phyloP scores from a whole-genome alignment of 2,329 filamentous ascomycete species.

The Decorospora gaudefroyi region DNA sequence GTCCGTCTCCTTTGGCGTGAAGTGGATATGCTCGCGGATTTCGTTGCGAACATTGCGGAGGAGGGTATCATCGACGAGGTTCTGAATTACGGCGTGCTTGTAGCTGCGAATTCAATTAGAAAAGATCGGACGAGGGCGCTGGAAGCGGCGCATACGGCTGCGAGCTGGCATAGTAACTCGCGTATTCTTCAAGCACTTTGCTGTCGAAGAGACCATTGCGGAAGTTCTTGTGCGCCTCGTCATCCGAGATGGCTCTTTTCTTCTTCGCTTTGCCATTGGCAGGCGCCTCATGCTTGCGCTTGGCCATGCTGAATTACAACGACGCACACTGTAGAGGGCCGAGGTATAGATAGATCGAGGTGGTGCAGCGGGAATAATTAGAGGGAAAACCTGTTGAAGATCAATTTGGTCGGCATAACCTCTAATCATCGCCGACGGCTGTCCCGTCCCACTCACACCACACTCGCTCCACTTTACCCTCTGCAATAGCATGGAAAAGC shows the following conservation, averaged over 20 bases:
- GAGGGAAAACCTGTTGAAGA: conserved; percentile 13
- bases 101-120: conserved; percentile 59
- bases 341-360: conserved; percentile 19
- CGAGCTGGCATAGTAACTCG: conserved; percentile 45
- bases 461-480: conserved; percentile 14
- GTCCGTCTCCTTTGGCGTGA: conserved; percentile 98
- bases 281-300: conserved; percentile 51
- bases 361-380: conserved; percentile 5
- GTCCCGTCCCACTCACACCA: conserved; percentile 21
- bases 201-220: conserved; percentile 47
- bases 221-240: conserved; percentile 49
- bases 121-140: not conserved
- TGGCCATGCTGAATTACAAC: conserved; percentile 28
- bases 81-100: conserved; percentile 87
- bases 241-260: conserved; percentile 50
- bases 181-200: conserved; percentile 43
- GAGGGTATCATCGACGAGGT: conserved; percentile 77
- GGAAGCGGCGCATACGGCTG: conserved; percentile 42
- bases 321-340: conserved; percentile 26
- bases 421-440: conserved; percentile 16
- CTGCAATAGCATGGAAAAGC: conserved; percentile 6
- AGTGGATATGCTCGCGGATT: conserved; percentile 87
- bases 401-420: conserved; percentile 23
- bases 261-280: conserved; percentile 51
- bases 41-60: conserved; percentile 86